Evolutionary conservation across 345 rosid species (phyloP).

Genomic region (Diplotaxis tenuifolia): DNA sequence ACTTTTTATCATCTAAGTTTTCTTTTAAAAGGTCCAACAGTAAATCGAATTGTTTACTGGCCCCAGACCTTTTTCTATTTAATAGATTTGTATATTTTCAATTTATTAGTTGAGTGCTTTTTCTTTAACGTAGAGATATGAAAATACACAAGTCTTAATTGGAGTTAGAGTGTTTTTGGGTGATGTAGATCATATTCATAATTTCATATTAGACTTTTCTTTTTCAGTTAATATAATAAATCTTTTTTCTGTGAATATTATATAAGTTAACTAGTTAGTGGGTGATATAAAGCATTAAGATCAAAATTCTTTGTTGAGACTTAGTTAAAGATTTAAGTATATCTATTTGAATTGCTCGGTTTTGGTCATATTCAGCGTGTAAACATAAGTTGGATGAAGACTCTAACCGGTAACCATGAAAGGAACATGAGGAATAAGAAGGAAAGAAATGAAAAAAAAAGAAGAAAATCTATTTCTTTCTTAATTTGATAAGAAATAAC

Average conservation of each 20-base stretch:
- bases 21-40: not conserved
- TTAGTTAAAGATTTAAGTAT: not conserved
- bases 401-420: no score
- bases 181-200: conserved; percentile 1
- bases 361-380: not conserved
- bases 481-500: no score
- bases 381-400: not conserved
- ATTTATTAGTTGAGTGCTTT: not conserved
- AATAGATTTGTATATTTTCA: not conserved
- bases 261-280: not conserved
- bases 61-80: not conserved
- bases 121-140: not conserved
- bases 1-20: conserved; percentile 18
- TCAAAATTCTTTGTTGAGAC: not conserved
- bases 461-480: no score
- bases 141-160: not conserved
- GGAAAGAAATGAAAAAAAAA: no score
- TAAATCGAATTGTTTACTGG: conserved; percentile 3
- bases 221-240: not conserved
- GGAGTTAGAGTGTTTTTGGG: not conserved
- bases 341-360: not conserved
- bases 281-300: conserved; percentile 14
- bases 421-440: no score
- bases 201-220: not conserved
- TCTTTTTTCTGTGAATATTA: not conserved